These are phyloP conservation scores for Salix arbutifolia DNA, from an alignment of 345 rosid genomes.

Conservation along the genomic window DNA sequence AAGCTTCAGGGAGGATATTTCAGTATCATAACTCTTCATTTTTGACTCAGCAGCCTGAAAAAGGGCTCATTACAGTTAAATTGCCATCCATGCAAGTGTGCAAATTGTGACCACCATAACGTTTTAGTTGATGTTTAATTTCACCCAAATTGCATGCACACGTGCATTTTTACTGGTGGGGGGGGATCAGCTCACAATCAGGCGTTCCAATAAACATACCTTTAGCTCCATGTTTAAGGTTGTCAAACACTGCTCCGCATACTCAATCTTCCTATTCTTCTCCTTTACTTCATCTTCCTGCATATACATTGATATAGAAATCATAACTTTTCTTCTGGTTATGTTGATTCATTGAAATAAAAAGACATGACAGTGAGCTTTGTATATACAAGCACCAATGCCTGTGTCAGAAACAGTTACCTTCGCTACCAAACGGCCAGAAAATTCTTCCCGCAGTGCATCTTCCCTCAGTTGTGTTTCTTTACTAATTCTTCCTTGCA, in stretches of 20 bases:
- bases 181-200: background rate
- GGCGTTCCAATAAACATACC: conserved; percentile 40
- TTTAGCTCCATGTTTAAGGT: conserved; percentile 75
- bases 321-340: background rate
- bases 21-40: conserved; percentile 65
- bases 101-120: background rate
- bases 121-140: conserved; percentile 1
- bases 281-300: conserved; percentile 84
- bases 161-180: background rate
- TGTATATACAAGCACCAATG: background rate
- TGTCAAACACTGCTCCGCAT: conserved; percentile 76
- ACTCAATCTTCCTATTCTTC: conserved; percentile 60
- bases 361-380: background rate
- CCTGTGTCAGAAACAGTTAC: conserved; percentile 22
- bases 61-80: conserved; percentile 17
- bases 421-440: conserved; percentile 60
- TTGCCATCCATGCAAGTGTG: background rate
- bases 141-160: background rate
- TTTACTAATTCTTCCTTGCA: conserved; percentile 74
- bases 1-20: conserved; percentile 52
- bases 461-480: conserved; percentile 85
- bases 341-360: background rate
- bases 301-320: conserved; percentile 21
- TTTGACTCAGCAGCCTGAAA: conserved; percentile 91
- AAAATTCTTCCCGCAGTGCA: conserved; percentile 70